Evolutionary conservation across 306 rosid species (phyloP).

Genomic region (Lagenaria siceraria): DNA sequence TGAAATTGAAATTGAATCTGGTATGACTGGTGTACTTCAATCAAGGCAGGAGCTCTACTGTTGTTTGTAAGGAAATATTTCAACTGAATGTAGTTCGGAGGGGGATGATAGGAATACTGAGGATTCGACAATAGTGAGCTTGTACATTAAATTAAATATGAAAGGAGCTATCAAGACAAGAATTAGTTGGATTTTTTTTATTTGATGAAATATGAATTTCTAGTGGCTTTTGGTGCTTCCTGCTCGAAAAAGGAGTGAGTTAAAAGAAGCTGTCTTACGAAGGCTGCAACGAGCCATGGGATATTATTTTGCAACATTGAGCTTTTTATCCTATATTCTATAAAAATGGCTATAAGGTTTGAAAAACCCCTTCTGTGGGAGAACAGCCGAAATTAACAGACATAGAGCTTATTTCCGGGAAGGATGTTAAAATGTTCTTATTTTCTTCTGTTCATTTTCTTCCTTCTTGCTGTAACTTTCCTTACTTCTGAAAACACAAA

Average conservation of each 20-base stretch:
- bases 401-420: background rate
- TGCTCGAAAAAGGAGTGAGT: background rate
- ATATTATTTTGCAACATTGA: background rate
- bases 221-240: background rate
- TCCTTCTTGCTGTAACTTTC: constrained; percentile 7
- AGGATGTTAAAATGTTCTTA: constrained; percentile 2
- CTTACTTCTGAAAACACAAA: constrained; percentile 16
- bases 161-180: background rate
- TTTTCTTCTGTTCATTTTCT: constrained; percentile 5
- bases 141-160: background rate
- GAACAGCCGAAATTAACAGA: background rate
- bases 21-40: background rate
- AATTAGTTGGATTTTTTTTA: background rate
- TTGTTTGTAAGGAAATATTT: background rate
- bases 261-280: background rate
- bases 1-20: background rate
- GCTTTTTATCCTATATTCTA: background rate
- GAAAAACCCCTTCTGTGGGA: background rate
- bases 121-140: background rate
- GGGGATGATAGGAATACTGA: background rate
- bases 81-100: constrained; percentile 1
- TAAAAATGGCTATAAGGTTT: background rate
- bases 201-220: background rate
- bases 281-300: background rate
- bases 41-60: background rate